Evolutionary conservation across 2,329 filamentous ascomycete genomes (phyloP), one percentile per base, ranked within the genome.

Genomic region (Trichoderma sp.): DNA sequence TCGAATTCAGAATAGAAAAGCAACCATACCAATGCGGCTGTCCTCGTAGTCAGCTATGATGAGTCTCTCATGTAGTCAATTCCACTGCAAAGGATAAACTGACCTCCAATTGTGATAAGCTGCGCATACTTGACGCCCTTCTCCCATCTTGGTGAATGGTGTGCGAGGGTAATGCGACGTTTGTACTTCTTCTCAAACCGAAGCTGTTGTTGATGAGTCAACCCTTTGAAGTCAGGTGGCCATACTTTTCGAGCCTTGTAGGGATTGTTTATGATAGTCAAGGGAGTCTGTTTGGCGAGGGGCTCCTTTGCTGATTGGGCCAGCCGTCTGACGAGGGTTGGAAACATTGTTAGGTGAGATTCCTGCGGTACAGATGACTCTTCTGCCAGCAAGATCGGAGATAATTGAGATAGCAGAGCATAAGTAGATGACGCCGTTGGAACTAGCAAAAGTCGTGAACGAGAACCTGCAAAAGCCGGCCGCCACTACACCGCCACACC

Each of bases 171-270:
- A 30, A 92, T 81, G 68, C 93, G 87, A 67, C 93, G 86, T 82
- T 93, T 92, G 82, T 92, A 95, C 78, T 92, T 91, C 80, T 92
- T 90, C 84, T 95, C 93, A 76, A 94, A 91, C 57, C 90, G 87
- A 79, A 95, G 92, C 81, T 95, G 91, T 78, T 94, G 89, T 80
- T 92, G 92, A 61, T 85, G 83, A 47, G 89, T 89, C 72, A 95
- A 86, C 78, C 88, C 87, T 73, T 85, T 83, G 81, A 95, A 92
- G 80, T 94, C 90, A 13, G 93, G 93, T 71, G 93, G 93, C 93
- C 93, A 95, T 74, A 88, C 84, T 78, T 91, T 92, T 81, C 92
- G 91, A 63, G 90, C 88, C 77, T 84, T 88, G 82, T 88, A 91
- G 6, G 87, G 87, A 77, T 89, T 90, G 73, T 81, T 85, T 74